Conservation (phyloP, 2,329 filamentous ascomycete species). For the Monilinia laxa region DNA sequence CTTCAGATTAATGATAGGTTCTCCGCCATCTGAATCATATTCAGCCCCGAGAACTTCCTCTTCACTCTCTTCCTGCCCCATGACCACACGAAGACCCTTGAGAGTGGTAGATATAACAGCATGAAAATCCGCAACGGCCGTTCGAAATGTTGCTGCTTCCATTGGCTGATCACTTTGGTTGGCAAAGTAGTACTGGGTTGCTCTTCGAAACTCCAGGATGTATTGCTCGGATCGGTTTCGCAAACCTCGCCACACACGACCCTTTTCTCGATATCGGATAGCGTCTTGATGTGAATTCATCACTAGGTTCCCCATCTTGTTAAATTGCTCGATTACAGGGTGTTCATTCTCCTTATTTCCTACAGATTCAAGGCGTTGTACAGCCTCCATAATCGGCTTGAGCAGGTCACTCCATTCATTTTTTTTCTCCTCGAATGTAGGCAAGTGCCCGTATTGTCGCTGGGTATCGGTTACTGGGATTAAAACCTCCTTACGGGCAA, state of each 20-base stretch:
- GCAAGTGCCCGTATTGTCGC: not conserved
- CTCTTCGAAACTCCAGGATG: constrained; percentile 10
- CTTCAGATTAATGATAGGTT: constrained; percentile 12
- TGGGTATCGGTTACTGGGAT: not conserved
- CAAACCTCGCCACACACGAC: constrained; percentile 25
- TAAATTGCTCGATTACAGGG: not conserved
- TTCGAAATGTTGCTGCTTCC: not conserved
- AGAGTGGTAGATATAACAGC: constrained; percentile 1
- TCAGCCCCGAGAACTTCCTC: constrained; percentile 2
- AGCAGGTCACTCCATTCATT: not conserved
- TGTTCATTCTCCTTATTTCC: not conserved
- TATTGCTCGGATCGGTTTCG: constrained; percentile 18
- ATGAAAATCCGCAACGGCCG: constrained; percentile 13
- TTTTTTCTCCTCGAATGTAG: not conserved
- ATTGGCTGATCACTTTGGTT: constrained; percentile 5
- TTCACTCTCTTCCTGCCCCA: constrained; percentile 2
- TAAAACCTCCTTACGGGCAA: not conserved
- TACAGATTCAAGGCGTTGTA: not conserved
- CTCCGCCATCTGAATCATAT: constrained; percentile 13
- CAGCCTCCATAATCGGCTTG: not conserved
- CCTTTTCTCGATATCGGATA: constrained; percentile 28
- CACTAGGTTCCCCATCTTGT: not conserved
- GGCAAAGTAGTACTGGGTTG: constrained; percentile 10
- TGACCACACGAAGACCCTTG: not conserved
- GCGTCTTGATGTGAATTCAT: not conserved